Base-by-base conservation (phyloP, 1,284 basidiomycete genomes). In the Vanrija pseudolonga region DNA sequence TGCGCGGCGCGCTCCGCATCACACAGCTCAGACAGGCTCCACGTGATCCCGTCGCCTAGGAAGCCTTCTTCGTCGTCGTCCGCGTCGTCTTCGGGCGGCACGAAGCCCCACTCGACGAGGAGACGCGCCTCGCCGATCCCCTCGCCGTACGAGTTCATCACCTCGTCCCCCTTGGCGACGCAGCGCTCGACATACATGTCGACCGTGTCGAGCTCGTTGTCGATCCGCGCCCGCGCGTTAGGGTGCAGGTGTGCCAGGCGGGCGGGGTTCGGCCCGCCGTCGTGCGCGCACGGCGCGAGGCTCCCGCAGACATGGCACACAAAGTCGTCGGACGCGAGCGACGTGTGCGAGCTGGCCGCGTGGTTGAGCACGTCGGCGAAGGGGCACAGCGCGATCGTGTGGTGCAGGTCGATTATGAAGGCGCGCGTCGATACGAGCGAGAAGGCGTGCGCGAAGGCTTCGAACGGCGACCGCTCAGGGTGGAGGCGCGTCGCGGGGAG, bases 281-380 rank as follows among this genome's bases (percentile, higher is more conserved):
- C 91, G 71, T 95, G 91, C 14, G 73, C 63, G 66, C 92, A 96
- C 66, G 84, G 81, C 6, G 77, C 65, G 7, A 91, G 71, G 2
- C 86, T 85, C 14, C 92, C 92, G 68, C 92, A 96, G 47, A 77
- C 74, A 17, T 83, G 78, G 68, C 92, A 95, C 15, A 94, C 92
- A 71, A 87, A 84, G 68, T 84, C 88, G 63, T 94, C 90, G 51
- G 83, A 87, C 84, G 90, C 67, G 43, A 64, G 62, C 5, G 62
- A 62, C 7, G 67, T 69, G 43, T 71, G 64, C 1, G 59, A 47
- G 9, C 9, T 36, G 9, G 41, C 17, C 2, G 39, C 51, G 54
- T 96, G 92, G 73, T 96, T 94, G 78, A 95, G 90, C 83, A 85
- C 82, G 74, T 95, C 92, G 24, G 91, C 90, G 57, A 94, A 83